Base-by-base conservation (phyloP, 768 basidiomycete genomes). In the Floccularia luteovirens region DNA sequence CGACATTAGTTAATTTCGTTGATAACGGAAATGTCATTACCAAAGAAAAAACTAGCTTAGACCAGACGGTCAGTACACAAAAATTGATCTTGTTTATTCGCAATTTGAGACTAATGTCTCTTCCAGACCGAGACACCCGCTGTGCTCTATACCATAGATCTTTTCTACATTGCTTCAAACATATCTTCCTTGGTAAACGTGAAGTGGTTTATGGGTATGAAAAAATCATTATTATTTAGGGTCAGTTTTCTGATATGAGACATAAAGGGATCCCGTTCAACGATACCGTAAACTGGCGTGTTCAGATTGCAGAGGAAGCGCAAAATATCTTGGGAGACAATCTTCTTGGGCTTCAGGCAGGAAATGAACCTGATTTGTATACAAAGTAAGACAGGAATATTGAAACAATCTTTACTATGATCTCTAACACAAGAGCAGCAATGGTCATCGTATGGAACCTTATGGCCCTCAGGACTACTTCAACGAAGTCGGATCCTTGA, bases 321-420 rank as follows among this genome's bases (percentile, higher is more conserved):
- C 70, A 84, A 52, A 45, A 57, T 13, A 79, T 86, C 43, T 63
- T 89, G 1, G 86, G 86, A 1, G 61, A 71, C 36, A 67, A 75
- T 43, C 60, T 89, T 14, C 56, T 82, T n/a, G 86, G 80, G 0
- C 57, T 84, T 5, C 79, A 85, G 53, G 72, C 77, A 1, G 84
- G 79, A 2, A 87, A 89, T 53, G 86, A 89, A 58, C 86, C 85
- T 12, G 86, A 90, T 63, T 70, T 87, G 46, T 90, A 81, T 47
- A 59, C 66, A 7, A 43, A 51, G 54, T 67, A 59, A 7, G 57
- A n/a, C n/a, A n/a, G n/a, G n/a, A n/a, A n/a, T n/a, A n/a, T n/a
- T n/a, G n/a, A n/a, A n/a, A n/a, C n/a, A n/a, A n/a, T 39, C 5
- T 23, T 36, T 36, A 14, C 40, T 24, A 19, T 21, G 1, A 23